These are phyloP conservation scores for Aspergillus latus DNA, from an alignment of 2,329 filamentous ascomycete genomes.

Conservation along the genomic window DNA sequence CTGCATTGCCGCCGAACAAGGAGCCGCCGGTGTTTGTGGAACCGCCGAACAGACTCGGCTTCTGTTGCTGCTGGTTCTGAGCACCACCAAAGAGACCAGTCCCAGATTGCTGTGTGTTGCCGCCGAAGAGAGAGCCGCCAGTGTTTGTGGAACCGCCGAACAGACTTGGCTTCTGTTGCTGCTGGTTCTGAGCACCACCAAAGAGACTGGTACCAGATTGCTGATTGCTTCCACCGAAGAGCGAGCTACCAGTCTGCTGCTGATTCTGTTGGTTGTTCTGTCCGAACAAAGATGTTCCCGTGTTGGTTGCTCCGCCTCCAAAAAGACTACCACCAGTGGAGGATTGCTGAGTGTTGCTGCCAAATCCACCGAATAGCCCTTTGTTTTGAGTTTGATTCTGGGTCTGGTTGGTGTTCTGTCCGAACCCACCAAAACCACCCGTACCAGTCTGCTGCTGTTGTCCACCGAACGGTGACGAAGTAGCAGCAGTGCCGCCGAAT, in stretches of 20 bases:
- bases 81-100: constrained; percentile 45
- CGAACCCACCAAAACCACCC: constrained; percentile 47
- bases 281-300: constrained; percentile 38
- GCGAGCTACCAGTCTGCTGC: constrained; percentile 36
- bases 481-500: constrained; percentile 35
- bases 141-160: constrained; percentile 50
- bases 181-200: constrained; percentile 47
- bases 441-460: constrained; percentile 30
- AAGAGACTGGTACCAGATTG: constrained; percentile 46
- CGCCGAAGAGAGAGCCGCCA: constrained; percentile 46
- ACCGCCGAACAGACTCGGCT: constrained; percentile 57
- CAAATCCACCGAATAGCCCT: constrained; percentile 42
- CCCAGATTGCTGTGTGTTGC: constrained; percentile 33
- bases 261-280: constrained; percentile 40
- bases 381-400: constrained; percentile 43
- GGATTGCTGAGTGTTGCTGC: constrained; percentile 45
- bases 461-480: constrained; percentile 36
- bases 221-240: constrained; percentile 44
- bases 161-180: constrained; percentile 56
- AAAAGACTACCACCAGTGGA: constrained; percentile 48
- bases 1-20: constrained; percentile 39
- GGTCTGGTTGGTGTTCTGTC: constrained; percentile 32
- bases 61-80: constrained; percentile 54
- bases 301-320: constrained; percentile 23
- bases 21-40: constrained; percentile 43